Evolutionary conservation across 106 monocot species (phyloP).

Genomic region (Acanthochlamys bracteata): DNA sequence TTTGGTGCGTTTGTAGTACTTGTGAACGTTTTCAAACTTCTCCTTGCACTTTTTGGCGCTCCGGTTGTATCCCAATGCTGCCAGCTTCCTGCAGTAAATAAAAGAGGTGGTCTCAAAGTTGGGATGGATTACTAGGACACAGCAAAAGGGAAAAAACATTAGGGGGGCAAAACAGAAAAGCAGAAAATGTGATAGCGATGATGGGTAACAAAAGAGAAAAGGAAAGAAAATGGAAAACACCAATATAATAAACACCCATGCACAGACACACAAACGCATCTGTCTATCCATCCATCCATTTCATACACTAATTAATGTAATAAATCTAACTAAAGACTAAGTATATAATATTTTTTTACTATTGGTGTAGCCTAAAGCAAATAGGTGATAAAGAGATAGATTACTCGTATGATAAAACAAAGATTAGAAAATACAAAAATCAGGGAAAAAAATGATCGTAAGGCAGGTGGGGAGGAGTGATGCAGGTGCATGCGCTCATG

Average conservation of each 20-base stretch:
- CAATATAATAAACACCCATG: background rate
- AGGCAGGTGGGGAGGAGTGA: too few relatives aligned
- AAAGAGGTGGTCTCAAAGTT: too few relatives aligned
- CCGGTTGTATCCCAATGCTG: slow-evolving; percentile 57
- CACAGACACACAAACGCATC: slow-evolving; percentile 1
- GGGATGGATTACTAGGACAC: background rate
- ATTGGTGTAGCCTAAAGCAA: too few relatives aligned
- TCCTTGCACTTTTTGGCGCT: slow-evolving; percentile 89
- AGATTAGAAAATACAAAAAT: background rate
- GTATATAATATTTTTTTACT: too few relatives aligned
- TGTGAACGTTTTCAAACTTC: slow-evolving; percentile 88
- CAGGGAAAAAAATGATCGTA: too few relatives aligned
- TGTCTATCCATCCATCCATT: background rate
- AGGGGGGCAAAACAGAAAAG: background rate
- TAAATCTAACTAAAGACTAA: too few relatives aligned
- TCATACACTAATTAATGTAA: too few relatives aligned
- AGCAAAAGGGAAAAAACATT: background rate
- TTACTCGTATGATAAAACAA: background rate
- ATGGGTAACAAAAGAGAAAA: background rate
- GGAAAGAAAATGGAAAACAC: too few relatives aligned
- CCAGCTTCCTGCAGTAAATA: slow-evolving; percentile 47
- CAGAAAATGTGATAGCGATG: slow-evolving; percentile 8
- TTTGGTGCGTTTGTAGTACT: slow-evolving; percentile 86
- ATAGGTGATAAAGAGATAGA: too few relatives aligned
- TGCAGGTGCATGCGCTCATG: slow-evolving; percentile 5